Conservation (phyloP, 495 filamentous ascomycete genomes). For the Xylaria castorea region DNA sequence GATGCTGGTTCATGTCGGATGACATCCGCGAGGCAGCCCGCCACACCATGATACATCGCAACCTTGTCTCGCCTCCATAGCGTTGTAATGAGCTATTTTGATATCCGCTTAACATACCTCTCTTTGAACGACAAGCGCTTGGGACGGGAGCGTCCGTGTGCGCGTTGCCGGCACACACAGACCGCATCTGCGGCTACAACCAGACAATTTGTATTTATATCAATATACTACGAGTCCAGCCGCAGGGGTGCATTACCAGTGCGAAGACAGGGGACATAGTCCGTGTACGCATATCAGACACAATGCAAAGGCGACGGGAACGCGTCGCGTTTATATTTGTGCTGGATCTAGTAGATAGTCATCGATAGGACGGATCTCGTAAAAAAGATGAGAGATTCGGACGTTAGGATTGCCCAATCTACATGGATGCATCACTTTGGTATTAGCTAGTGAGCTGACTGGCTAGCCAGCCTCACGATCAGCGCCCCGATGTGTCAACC, state of each 20-base stretch:
- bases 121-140: constrained; percentile 10
- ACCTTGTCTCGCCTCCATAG: constrained; percentile 18
- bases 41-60: constrained; percentile 19
- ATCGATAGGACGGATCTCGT: not conserved
- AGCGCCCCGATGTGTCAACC: constrained; percentile 31
- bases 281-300: not conserved
- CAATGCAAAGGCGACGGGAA: constrained; percentile 1
- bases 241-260: constrained; percentile 16
- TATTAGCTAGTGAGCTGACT: constrained; percentile 39
- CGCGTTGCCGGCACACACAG: constrained; percentile 12
- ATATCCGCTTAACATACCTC: constrained; percentile 2
- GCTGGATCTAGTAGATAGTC: not conserved
- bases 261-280: not conserved
- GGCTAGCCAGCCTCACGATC: constrained; percentile 43
- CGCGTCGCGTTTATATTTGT: not conserved
- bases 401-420: not conserved
- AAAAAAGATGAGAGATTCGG: not conserved
- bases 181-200: constrained; percentile 17
- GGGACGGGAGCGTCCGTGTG: constrained; percentile 21
- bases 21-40: constrained; percentile 26
- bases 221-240: not conserved
- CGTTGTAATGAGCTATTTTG: constrained; percentile 19
- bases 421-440: constrained; percentile 25
- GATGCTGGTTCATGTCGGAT: constrained; percentile 25
- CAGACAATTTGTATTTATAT: constrained; percentile 17